Conservation (phyloP, 371 early-diverging fungal genomes). For the Capniomyces stellatus region DNA sequence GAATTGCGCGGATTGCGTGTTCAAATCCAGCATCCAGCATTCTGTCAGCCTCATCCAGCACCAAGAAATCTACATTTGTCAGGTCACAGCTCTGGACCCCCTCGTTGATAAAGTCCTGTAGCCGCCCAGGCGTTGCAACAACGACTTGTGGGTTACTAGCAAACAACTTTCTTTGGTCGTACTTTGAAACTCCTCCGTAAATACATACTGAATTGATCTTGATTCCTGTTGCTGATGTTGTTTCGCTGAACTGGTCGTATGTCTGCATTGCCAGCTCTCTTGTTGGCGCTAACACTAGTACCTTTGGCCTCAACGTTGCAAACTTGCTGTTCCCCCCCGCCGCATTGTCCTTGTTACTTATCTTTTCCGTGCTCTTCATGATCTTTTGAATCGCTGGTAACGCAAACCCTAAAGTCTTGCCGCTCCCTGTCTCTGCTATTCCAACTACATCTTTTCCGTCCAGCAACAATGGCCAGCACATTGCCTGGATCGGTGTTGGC, state of each 20-base stretch:
- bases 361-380: conserved; percentile 56
- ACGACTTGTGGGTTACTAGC: conserved; percentile 72
- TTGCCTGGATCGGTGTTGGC: conserved; percentile 96
- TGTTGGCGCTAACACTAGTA: conserved; percentile 87
- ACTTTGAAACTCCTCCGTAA: conserved; percentile 82
- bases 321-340: conserved; percentile 80
- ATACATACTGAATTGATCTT: conserved; percentile 93
- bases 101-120: conserved; percentile 70
- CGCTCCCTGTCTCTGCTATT: conserved; percentile 93
- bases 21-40: conserved; percentile 93
- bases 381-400: conserved; percentile 85
- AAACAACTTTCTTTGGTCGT: conserved; percentile 65
- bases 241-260: conserved; percentile 70
- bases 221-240: conserved; percentile 59
- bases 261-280: conserved; percentile 93
- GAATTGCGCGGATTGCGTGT: conserved; percentile 66
- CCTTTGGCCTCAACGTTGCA: conserved; percentile 80
- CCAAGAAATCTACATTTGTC: conserved; percentile 73
- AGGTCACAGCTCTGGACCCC: conserved; percentile 65
- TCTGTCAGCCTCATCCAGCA: conserved; percentile 93
- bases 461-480: conserved; percentile 92
- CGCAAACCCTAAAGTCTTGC: conserved; percentile 94
- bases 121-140: conserved; percentile 94
- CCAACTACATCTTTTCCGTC: conserved; percentile 90
- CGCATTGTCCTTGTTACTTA: conserved; percentile 87